Base-by-base conservation (phyloP, 192 early-diverging fungal species). In the Coemansia sp. region DNA sequence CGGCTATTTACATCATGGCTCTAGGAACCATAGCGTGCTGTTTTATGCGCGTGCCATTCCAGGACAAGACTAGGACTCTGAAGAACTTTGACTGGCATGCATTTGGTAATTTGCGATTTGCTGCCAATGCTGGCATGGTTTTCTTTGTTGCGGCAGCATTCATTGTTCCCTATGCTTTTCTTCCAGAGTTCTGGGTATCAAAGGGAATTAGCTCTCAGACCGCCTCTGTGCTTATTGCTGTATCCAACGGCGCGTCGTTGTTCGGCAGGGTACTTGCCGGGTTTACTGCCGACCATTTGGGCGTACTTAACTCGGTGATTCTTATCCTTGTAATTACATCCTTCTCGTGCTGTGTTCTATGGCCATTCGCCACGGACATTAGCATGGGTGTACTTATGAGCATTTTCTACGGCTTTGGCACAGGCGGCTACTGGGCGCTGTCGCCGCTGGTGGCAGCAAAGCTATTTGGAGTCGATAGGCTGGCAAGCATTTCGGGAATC, bases 1-100 rank as follows among this genome's bases (percentile, higher is more conserved):
- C 78, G 0, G 85, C 80, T 4, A 64, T 85, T 28, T 82, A 75
- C 5, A 78, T 85, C 20, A 20, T 84, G 8, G 77, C 85, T 0
- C 38, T 86, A 5, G 79, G 79, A 35, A 34, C 62, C 10, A 58
- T 66, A 14, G 50, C 78, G 6, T 70, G 73, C 56, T 66, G 31
- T 36, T 69, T 73, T 35, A 70, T 72, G 25, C 62, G 65, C 3
- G 75, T 73, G 9, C 75, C 75, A 9, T 45, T 64, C 2, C 79
- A 72, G 31, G 65, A 69, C 48, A 65, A 45, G 42, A 55, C 25
- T 18, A 38, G 73, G 36, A 52, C 75, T 23, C 57, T 77, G 4
- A 58, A 41, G 5, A 70, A 36, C 48, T 77, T 76, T 55, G 60
- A 72, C 64, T 82, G 79, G 79, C 63, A 41, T 4, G 69, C 65